Base-by-base conservation (phyloP, 2,329 filamentous ascomycete species). In the Cryphonectria radicalis region DNA sequence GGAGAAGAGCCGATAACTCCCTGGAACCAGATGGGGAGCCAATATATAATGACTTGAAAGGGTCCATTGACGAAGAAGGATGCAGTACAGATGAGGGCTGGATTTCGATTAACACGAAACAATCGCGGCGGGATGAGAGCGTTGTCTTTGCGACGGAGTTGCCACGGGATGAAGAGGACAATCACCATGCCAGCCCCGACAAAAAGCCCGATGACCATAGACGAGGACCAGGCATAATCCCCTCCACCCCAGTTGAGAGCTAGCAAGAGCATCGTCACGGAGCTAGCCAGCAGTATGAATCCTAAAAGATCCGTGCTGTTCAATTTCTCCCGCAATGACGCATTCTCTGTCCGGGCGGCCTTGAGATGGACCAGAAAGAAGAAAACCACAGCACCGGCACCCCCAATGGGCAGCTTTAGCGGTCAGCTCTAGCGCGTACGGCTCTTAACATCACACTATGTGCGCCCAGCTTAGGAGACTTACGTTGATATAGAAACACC, bases 21-120 rank as follows among this genome's bases (percentile, higher is more conserved):
- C 69, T 82, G 80, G 73, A 82, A 82, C 80, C 79, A 82, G 68
- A 82, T 76, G 0, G 85, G 85, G 2, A 86, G 78, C 74, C 85
- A 86, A 75, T 83, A 87, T 3, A 81, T 79, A 42, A 83, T 75
- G 37, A 84, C 75, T 37, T 85, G 80, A 65, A 86, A 79, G 0
- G 81, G 79, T 6, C 80, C 81, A 28, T 82, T 82, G 4, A 82
- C 77, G 70, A 81, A 81, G 68, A 85, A 81, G 4, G 80, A 77
- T 73, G 81, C 83, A n/a, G 80, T 74, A 63, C 82, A 81, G 7
- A 81, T 14, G 79, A 84, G 19, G 83, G 80, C 68, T 85, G 82
- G 67, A 76, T 81, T 62, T 82, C 74, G 70, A 86, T 77, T 3
- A 81, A 78, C 0, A 82, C 83, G 40, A 11, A 40, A 40, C 10